These are phyloP conservation scores for Tothia fuscella DNA, from an alignment of 2,329 filamentous ascomycete species.

Conservation along the genomic window DNA sequence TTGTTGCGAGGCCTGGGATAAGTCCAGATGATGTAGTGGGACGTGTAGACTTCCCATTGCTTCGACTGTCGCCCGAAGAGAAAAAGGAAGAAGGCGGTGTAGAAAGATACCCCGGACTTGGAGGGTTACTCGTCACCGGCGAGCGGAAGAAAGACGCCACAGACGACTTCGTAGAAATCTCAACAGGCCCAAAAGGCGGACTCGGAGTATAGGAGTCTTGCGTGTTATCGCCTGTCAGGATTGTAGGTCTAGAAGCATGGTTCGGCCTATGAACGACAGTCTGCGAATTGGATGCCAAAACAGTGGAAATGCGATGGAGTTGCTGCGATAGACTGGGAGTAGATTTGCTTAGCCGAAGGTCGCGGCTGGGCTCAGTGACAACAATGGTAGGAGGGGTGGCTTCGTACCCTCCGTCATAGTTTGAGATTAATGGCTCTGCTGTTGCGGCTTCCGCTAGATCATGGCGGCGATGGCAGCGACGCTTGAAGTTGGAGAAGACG, in stretches of 20 bases:
- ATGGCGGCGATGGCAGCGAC: too few species aligned
- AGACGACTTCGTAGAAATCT: not conserved
- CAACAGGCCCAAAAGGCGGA: constrained; percentile 4
- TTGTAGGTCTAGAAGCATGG: not conserved
- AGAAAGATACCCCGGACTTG: not conserved
- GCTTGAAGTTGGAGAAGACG: too few species aligned
- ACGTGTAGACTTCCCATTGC: not conserved
- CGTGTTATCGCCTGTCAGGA: not conserved
- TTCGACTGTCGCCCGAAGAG: constrained; percentile 1
- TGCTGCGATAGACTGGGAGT: too few species aligned
- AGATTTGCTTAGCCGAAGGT: too few species aligned
- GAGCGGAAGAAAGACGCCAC: too few species aligned
- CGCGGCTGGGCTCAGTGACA: too few species aligned
- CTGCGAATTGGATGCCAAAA: too few species aligned
- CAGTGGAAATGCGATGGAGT: too few species aligned
- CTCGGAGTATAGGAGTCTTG: constrained; percentile 6
- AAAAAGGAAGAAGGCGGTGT: not conserved
- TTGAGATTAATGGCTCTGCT: too few species aligned
- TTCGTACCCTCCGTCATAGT: too few species aligned
- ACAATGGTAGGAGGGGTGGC: too few species aligned
- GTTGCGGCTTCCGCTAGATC: too few species aligned
- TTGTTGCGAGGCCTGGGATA: not conserved
- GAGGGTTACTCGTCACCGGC: not conserved
- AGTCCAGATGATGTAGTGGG: not conserved
- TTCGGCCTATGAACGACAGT: not conserved